phyloP scores from a whole-genome alignment of 202 grass and related monocot species.

The Schoenoplectus tabernaemontani region DNA sequence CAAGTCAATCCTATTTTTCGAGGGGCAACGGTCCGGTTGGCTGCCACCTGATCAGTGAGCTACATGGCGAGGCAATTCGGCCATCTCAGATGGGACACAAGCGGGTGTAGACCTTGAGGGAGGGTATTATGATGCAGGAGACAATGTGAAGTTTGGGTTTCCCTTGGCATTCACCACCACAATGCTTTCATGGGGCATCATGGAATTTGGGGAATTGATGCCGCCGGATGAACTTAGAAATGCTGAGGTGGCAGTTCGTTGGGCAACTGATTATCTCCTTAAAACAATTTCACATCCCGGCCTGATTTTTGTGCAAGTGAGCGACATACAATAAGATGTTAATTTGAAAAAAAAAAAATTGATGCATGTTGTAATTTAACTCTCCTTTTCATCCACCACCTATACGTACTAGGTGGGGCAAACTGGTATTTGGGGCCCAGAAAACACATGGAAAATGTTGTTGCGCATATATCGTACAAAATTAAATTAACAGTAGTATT shows the following conservation, averaged over 20 bases:
- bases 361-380: neutral
- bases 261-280: constrained; percentile 87
- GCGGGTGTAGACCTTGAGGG: constrained; percentile 69
- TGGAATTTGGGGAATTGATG: constrained; percentile 77
- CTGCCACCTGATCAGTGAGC: constrained; percentile 43
- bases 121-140: constrained; percentile 88
- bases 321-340: neutral
- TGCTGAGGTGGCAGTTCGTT: constrained; percentile 51
- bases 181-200: constrained; percentile 83
- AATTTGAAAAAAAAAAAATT: neutral
- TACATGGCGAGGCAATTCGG: constrained; percentile 61
- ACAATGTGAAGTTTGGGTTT: constrained; percentile 95
- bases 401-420: neutral
- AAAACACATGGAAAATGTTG: neutral
- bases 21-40: constrained; percentile 44
- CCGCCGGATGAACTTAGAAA: constrained; percentile 42
- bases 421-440: neutral
- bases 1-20: constrained; percentile 58
- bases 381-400: neutral
- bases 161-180: constrained; percentile 91
- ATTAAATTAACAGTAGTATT: neutral
- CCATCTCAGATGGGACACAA: constrained; percentile 35
- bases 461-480: neutral
- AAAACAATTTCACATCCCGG: constrained; percentile 66
- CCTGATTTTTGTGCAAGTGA: constrained; percentile 71